Evolutionary conservation across 2,329 filamentous ascomycete species (phyloP).

Genomic region (Rutstroemia sp.): DNA sequence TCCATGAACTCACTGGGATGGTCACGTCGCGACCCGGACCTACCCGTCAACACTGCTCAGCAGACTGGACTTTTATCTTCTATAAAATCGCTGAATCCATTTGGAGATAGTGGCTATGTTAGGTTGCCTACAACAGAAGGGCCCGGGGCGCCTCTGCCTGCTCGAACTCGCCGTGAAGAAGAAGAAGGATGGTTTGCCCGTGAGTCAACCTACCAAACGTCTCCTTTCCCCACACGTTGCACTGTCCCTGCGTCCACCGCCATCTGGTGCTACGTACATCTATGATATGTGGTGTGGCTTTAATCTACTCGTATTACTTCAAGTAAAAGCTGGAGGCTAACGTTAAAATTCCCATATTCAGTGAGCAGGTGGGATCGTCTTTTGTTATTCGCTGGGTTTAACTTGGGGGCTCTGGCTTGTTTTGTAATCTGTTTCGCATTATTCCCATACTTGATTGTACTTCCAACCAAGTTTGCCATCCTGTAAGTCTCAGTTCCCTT

Average conservation of each 20-base stretch:
- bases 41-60: conserved; percentile 65
- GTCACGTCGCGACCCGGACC: conserved; percentile 75
- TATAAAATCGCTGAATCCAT: conserved; percentile 81
- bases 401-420: conserved; percentile 80
- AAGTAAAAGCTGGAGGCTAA: conserved; percentile 22
- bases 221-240: conserved; percentile 16
- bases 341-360: conserved; percentile 35
- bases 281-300: conserved; percentile 14
- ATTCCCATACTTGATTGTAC: conserved; percentile 73
- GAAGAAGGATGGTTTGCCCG: conserved; percentile 92
- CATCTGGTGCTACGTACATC: conserved; percentile 22
- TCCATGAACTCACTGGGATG: conserved; percentile 93
- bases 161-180: conserved; percentile 78
- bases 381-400: conserved; percentile 85
- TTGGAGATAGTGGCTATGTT: conserved; percentile 79
- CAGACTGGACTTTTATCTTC: conserved; percentile 71
- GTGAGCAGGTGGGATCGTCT: conserved; percentile 97
- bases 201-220: conserved; percentile 49
- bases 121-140: conserved; percentile 79
- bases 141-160: conserved; percentile 78
- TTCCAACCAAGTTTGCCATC: conserved; percentile 90
- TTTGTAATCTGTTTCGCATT: conserved; percentile 91
- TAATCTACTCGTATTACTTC: conserved; percentile 18
- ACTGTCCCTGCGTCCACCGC: conserved; percentile 27
- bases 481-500: conserved; percentile 61